Conservation (phyloP, 1,139 yeast species). For the Candida anutae region DNA sequence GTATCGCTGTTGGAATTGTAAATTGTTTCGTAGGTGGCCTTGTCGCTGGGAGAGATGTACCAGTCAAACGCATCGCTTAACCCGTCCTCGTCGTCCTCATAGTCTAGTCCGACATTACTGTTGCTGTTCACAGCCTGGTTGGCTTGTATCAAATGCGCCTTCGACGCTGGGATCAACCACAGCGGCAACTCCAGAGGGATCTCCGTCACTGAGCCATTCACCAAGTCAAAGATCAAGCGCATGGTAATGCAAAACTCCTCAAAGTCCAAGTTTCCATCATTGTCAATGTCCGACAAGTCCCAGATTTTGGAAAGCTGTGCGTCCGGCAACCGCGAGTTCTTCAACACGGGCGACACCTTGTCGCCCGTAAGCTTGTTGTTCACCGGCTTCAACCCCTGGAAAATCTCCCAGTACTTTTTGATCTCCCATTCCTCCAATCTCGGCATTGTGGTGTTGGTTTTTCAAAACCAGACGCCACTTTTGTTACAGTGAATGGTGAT, state of each 20-base stretch:
- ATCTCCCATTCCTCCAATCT: slow-evolving; percentile 91
- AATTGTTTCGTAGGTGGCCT: slow-evolving; percentile 68
- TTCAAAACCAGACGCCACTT: not conserved
- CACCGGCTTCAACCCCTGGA: slow-evolving; percentile 78
- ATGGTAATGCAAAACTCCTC: slow-evolving; percentile 97
- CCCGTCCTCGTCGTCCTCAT: slow-evolving; percentile 46
- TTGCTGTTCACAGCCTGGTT: slow-evolving; percentile 47
- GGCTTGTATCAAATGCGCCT: slow-evolving; percentile 77
- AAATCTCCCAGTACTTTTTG: slow-evolving; percentile 94
- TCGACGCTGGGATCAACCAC: slow-evolving; percentile 89
- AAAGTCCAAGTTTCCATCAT: slow-evolving; percentile 85
- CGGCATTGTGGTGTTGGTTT: slow-evolving; percentile 26
- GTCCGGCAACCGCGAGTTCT: slow-evolving; percentile 78
- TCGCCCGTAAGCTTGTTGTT: slow-evolving; percentile 77
- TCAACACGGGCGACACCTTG: slow-evolving; percentile 77
- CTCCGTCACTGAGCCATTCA: slow-evolving; percentile 58
- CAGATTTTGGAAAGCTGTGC: slow-evolving; percentile 73
- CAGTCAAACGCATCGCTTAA: slow-evolving; percentile 78
- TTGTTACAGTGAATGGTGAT: not conserved
- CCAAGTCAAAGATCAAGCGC: slow-evolving; percentile 87
- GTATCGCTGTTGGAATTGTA: slow-evolving; percentile 70
- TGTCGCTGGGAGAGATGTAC: slow-evolving; percentile 91
- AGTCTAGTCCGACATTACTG: slow-evolving; percentile 22
- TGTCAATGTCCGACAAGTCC: slow-evolving; percentile 90
- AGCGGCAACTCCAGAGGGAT: slow-evolving; percentile 73